Percentiles rank a stretch among this genome's conserved stretches.
Evolutionary conservation across 139 green algal genomes (phyloP).

Genomic region (Chlamydomonas sphaeroides): DNA sequence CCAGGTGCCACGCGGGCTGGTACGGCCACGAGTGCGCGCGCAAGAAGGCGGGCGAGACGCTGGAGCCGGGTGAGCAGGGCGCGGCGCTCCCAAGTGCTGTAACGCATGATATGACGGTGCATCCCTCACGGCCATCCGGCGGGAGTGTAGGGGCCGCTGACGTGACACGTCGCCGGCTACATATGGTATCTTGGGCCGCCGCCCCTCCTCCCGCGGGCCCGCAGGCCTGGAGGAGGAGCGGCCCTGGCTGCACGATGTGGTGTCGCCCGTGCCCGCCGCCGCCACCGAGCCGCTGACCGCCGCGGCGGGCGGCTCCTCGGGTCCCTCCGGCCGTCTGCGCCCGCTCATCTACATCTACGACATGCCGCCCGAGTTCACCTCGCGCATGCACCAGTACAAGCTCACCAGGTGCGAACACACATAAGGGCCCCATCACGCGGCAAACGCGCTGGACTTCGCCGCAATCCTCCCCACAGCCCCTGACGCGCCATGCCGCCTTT

Average conservation of each 20-base stretch:
- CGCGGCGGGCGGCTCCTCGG: not conserved
- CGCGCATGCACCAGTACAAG: constrained; percentile 54
- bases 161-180: too few species aligned
- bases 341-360: constrained; percentile 71
- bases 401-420: not conserved
- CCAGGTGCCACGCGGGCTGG: constrained; percentile 58
- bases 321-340: constrained; percentile 7
- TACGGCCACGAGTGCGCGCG: constrained; percentile 64
- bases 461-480: too few species aligned
- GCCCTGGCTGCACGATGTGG: constrained; percentile 45
- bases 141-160: too few species aligned
- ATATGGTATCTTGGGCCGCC: too few species aligned
- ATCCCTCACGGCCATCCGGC: too few species aligned
- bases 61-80: constrained; percentile 19
- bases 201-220: too few species aligned
- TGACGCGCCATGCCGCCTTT: too few species aligned
- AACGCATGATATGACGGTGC: not conserved
- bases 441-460: too few species aligned
- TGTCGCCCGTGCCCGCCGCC: constrained; percentile 12
- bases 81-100: too few species aligned
- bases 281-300: not conserved
- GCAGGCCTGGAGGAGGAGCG: constrained; percentile 7
- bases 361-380: constrained; percentile 59
- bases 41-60: constrained; percentile 36
- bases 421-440: too few species aligned